These are phyloP conservation scores for Hura crepitans DNA, from an alignment of 441 rosid species.

Conservation along the genomic window DNA sequence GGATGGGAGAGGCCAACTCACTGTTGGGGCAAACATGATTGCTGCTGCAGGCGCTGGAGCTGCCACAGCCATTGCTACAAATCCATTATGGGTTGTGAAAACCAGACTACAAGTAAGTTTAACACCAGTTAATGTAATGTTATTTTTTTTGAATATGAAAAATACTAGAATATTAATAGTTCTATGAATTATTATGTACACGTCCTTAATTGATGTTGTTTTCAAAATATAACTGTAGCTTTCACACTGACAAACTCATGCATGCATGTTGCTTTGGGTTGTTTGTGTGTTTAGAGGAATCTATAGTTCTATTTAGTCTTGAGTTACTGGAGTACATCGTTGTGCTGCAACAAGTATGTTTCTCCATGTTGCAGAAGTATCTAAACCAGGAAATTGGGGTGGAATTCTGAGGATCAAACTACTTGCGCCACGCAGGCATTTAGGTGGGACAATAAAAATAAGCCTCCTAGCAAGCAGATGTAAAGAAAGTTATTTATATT, in stretches of 20 bases:
- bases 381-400: constrained; percentile 12
- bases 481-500: constrained; percentile 8
- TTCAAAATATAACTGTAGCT: background rate
- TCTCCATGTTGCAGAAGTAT: constrained; percentile 11
- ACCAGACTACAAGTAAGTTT: constrained; percentile 51
- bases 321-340: background rate
- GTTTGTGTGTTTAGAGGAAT: background rate
- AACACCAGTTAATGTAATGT: background rate
- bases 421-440: background rate
- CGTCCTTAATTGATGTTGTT: background rate
- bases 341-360: constrained; percentile 7
- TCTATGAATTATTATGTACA: background rate
- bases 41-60: constrained; percentile 97
- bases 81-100: constrained; percentile 98
- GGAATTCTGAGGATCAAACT: constrained; percentile 8
- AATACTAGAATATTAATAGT: background rate
- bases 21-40: constrained; percentile 69
- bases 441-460: background rate
- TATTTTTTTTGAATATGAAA: constrained; percentile 6
- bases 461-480: constrained; percentile 1
- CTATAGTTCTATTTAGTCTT: constrained; percentile 11
- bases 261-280: background rate
- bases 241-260: background rate
- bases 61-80: constrained; percentile 75
- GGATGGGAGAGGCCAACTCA: constrained; percentile 42